Evolutionary conservation across 768 basidiomycete genomes (phyloP).

Genomic region (Pleurotus cornucopiae): DNA sequence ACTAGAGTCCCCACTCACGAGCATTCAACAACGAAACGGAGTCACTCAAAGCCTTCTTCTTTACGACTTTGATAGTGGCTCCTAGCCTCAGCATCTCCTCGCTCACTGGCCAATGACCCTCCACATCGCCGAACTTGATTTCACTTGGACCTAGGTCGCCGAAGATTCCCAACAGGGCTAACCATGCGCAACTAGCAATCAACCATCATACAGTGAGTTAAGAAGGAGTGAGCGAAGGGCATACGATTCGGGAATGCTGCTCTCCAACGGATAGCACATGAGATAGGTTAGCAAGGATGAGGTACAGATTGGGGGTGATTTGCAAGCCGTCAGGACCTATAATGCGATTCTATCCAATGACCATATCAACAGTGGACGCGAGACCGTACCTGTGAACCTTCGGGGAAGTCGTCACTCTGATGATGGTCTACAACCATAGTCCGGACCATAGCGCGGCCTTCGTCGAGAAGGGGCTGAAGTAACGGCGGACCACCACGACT

Average conservation of each 20-base stretch:
- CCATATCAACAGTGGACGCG: no score
- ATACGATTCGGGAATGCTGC: neutral
- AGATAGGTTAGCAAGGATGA: neutral
- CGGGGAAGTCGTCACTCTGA: neutral
- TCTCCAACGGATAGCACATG: neutral
- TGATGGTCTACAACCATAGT: neutral
- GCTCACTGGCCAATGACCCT: neutral
- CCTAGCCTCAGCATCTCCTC: neutral
- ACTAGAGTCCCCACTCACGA: neutral
- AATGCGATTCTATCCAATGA: neutral
- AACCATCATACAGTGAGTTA: neutral
- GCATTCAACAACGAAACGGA: neutral
- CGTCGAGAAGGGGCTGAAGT: neutral
- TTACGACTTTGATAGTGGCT: neutral
- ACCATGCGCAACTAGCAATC: neutral
- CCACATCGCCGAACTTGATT: neutral
- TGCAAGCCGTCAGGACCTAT: neutral
- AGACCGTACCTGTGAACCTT: neutral
- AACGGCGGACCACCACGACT: neutral
- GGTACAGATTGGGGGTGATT: neutral
- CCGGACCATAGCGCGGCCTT: neutral
- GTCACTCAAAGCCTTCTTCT: slow-evolving; percentile 1
- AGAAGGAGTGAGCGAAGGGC: neutral
- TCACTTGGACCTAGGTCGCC: neutral
- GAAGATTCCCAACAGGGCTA: neutral